Evolutionary conservation across 2,329 filamentous ascomycete species (phyloP).

Genomic region (Juglanconis juglandina): DNA sequence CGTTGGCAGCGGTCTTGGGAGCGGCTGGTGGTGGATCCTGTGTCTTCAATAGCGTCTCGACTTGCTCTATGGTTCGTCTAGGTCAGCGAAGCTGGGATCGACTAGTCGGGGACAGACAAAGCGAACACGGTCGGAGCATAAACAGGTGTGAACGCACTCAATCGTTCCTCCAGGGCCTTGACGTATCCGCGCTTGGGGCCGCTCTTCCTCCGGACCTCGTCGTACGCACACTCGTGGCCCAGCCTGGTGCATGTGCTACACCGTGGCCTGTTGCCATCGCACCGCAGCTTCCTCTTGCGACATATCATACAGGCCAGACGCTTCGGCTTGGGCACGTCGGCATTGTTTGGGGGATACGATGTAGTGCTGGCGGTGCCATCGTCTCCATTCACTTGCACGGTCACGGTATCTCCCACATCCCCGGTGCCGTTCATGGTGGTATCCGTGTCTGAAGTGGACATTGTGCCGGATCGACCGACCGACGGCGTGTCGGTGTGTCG

Average conservation of each 20-base stretch:
- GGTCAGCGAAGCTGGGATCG: slow-evolving; percentile 8
- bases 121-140: slow-evolving; percentile 4
- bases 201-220: slow-evolving; percentile 90
- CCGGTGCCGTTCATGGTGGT: slow-evolving; percentile 25
- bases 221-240: slow-evolving; percentile 83
- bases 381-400: slow-evolving; percentile 12
- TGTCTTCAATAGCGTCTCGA: slow-evolving; percentile 84
- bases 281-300: slow-evolving; percentile 85
- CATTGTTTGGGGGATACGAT: slow-evolving; percentile 41
- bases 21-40: slow-evolving; percentile 54
- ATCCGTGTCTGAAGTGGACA: slow-evolving; percentile 38
- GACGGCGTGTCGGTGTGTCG: background rate
- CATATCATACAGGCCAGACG: slow-evolving; percentile 93
- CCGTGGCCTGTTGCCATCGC: slow-evolving; percentile 78
- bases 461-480: slow-evolving; percentile 18
- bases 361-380: slow-evolving; percentile 32
- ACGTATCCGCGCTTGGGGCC: slow-evolving; percentile 93
- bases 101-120: background rate
- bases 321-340: slow-evolving; percentile 73
- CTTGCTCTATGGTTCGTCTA: slow-evolving; percentile 63
- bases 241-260: slow-evolving; percentile 87
- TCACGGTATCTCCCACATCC: slow-evolving; percentile 17
- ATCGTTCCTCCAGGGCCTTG: slow-evolving; percentile 84
- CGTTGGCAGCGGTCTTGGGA: slow-evolving; percentile 5
- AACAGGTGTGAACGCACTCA: slow-evolving; percentile 61